Base-by-base conservation (phyloP, 2,329 filamentous ascomycete genomes). In the Cordyceps fumosorosea region DNA sequence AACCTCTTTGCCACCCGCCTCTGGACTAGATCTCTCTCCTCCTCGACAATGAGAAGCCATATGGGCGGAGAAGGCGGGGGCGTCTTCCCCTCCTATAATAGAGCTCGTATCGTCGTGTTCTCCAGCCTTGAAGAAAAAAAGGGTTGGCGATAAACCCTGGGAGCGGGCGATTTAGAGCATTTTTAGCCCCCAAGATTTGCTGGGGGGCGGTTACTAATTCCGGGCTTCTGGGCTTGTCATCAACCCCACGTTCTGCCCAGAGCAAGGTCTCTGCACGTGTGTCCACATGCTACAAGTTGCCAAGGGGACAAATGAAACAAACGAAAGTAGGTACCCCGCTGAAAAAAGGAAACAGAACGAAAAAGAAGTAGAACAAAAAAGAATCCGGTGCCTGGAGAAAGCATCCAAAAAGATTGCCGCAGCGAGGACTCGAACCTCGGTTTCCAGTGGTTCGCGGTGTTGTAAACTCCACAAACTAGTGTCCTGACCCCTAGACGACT, bases 401-500 rank as follows among this genome's bases (percentile, higher is more conserved):
- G 5, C 7, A 18, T 40, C 1, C 37, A 64, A 64, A 50, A 63
- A 42, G 45, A 16, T n/a, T 66, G 65, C 60, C 65, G 51, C 48
- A 51, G 40, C 65, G 62, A 66, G 66, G 67, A 71, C 66, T 71
- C 68, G 68, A 71, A 70, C 69, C 65, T 69, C 65, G 64, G 68
- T 70, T 70, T 69, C 66, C 68, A 70, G 68, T 70, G 69, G 62
- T 65, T 69, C 51, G 37, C 52, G 52, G 62, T 54, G 57, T 11
- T 22, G 16, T 42, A 40, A 11, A 54, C 64, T 56, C 68, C 69
- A 71, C 69, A 71, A 71, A 69, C 66, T 70, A 66, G 65, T 68
- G 68, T 70, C 65, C 68, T 69, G 58, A 68, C 69, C 69, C 64
- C 68, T 71, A 70, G 66, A 71, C 69, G 65, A 70, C 64, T 62